A percentile compares a stretch with the other conserved stretches of the same genome.
Conservation (phyloP, 495 filamentous ascomycete genomes). For the Extremus antarcticus region DNA sequence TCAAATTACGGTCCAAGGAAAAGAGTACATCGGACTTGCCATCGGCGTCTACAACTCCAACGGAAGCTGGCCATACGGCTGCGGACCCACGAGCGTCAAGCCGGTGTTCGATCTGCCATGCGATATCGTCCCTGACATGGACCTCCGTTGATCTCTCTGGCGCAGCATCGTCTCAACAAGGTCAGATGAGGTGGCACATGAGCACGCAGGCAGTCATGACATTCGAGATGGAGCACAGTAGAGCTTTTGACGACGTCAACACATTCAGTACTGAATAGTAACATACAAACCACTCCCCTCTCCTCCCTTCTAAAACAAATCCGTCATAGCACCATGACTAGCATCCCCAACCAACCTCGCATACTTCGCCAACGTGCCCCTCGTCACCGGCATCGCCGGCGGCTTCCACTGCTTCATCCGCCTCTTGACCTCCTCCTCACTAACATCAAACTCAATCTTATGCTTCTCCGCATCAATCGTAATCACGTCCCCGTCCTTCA, state of each 20-base stretch:
- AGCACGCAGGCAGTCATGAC: too few species aligned
- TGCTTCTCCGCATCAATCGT: conserved; percentile 81
- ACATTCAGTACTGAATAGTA: too few species aligned
- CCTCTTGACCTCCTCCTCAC: conserved; percentile 58
- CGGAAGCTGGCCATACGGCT: neutral
- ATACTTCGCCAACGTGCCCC: conserved; percentile 88
- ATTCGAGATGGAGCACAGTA: too few species aligned
- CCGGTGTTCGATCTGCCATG: neutral
- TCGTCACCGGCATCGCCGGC: conserved; percentile 62
- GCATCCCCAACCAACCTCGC: conserved; percentile 63
- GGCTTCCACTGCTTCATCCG: conserved; percentile 62
- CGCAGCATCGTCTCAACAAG: too few species aligned
- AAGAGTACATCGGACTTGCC: neutral
- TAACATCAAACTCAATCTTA: conserved; percentile 61
- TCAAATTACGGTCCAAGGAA: neutral
- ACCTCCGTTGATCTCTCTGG: too few species aligned
- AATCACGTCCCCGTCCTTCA: conserved; percentile 70
- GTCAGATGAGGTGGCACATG: too few species aligned
- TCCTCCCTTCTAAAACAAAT: conserved; percentile 37
- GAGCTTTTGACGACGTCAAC: neutral
- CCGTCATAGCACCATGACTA: conserved; percentile 48
- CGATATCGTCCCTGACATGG: too few species aligned
- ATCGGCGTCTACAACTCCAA: neutral
- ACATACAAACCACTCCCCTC: too few species aligned
- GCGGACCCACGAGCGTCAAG: neutral